Conservation (phyloP, 768 basidiomycete genomes). For the Cyathus striatus region DNA sequence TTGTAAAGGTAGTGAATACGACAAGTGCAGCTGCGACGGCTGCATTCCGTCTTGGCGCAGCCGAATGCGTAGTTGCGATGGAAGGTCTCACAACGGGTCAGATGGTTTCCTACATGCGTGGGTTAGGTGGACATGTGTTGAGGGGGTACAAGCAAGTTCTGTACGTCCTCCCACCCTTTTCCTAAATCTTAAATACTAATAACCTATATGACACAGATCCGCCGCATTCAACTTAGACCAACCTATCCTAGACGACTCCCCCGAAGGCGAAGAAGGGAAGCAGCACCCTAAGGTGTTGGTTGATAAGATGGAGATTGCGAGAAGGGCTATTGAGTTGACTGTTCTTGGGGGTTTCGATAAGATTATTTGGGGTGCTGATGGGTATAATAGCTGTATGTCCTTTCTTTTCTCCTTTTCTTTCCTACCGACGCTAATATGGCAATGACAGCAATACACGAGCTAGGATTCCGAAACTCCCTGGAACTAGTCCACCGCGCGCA, state of each 20-base stretch:
- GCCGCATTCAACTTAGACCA: neutral
- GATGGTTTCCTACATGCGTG: neutral
- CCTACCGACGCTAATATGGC: too few relatives aligned
- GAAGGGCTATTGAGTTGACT: neutral
- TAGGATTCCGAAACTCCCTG: neutral
- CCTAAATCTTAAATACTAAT: neutral
- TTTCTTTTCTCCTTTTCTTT: neutral
- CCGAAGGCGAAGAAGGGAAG: neutral
- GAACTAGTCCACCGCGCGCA: neutral
- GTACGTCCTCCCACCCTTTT: neutral
- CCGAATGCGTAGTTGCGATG: neutral
- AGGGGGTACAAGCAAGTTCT: neutral
- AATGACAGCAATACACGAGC: too few relatives aligned
- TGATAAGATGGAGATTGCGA: neutral
- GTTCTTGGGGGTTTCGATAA: neutral
- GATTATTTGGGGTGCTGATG: neutral
- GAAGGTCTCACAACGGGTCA: neutral
- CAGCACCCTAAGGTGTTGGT: neutral
- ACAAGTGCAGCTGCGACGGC: neutral
- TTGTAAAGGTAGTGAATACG: neutral
- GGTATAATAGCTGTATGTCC: neutral
- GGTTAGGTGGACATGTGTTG: neutral
- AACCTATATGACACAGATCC: neutral
- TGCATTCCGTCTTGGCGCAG: neutral
- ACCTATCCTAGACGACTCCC: neutral